Evolutionary conservation across 2,329 filamentous ascomycete species (phyloP).

Genomic region (Erysiphe pulchra): DNA sequence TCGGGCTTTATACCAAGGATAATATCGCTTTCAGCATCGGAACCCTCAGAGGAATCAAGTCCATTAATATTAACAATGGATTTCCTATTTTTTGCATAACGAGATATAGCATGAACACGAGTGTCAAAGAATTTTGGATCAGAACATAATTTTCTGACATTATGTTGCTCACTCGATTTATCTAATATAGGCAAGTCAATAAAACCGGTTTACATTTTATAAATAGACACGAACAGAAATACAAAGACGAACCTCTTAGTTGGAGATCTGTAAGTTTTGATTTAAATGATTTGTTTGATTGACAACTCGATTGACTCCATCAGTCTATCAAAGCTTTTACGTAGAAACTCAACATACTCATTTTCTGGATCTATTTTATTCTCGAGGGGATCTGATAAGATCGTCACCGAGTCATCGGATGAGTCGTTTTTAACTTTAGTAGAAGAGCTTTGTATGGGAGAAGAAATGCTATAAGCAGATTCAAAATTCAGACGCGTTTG

Average conservation of each 20-base stretch:
- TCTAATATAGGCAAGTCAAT: not conserved
- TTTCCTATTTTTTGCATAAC: not conserved
- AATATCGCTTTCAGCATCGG: not conserved
- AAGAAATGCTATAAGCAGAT: conserved; percentile 2
- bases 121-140: not conserved
- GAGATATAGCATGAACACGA: not conserved
- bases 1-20: not conserved
- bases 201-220: not conserved
- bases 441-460: not conserved
- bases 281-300: not conserved
- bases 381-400: not conserved
- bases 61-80: not conserved
- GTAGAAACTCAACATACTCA: not conserved
- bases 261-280: not conserved
- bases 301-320: too few relatives aligned
- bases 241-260: not conserved
- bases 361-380: not conserved
- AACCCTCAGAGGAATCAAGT: not conserved
- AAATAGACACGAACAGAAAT: not conserved
- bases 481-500: conserved; percentile 12
- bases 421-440: not conserved
- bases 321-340: too few relatives aligned
- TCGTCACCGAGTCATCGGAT: not conserved
- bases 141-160: not conserved
- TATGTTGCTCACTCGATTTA: not conserved